Evolutionary conservation across 768 basidiomycete genomes (phyloP).

Genomic region (Lyophyllum decastes): DNA sequence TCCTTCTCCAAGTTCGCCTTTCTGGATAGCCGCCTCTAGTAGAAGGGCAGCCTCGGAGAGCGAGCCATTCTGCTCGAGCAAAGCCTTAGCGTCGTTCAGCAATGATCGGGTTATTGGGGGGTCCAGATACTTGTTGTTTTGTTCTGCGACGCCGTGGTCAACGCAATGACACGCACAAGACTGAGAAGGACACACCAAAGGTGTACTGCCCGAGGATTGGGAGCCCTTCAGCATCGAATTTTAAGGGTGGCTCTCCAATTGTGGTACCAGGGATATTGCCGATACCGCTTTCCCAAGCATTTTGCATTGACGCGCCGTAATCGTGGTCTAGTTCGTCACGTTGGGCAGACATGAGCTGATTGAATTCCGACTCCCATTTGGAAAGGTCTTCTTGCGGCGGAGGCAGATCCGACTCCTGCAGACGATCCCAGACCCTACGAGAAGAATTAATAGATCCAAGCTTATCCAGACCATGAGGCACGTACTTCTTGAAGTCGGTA

Average conservation of each 20-base stretch:
- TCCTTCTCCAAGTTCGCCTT: conserved; percentile 76
- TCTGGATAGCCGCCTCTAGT: conserved; percentile 89
- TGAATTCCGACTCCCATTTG: conserved; percentile 84
- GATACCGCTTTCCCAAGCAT: conserved; percentile 61
- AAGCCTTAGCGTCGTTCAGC: conserved; percentile 71
- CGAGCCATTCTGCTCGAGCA: conserved; percentile 81
- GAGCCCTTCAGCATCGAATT: conserved; percentile 73
- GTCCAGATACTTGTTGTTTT: conserved; percentile 70
- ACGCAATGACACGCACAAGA: not conserved
- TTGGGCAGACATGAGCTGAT: conserved; percentile 70
- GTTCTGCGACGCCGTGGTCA: conserved; percentile 44
- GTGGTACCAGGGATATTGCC: conserved; percentile 41
- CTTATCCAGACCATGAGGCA: not conserved
- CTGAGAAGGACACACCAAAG: conserved; percentile 60
- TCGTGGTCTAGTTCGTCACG: conserved; percentile 69
- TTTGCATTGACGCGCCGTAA: conserved; percentile 61
- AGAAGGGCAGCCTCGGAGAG: conserved; percentile 85
- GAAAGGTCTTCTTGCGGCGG: conserved; percentile 65
- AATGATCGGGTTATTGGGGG: conserved; percentile 50
- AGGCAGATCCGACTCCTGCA: conserved; percentile 58
- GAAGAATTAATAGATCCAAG: conserved; percentile 3
- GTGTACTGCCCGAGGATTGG: conserved; percentile 72
- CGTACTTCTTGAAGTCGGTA: conserved; percentile 58
- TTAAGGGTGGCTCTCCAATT: conserved; percentile 32
- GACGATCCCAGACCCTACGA: conserved; percentile 61